These are phyloP conservation scores for Globisporangium takayamanum DNA, from an alignment of 352 stramenopile species.

Conservation along the genomic window DNA sequence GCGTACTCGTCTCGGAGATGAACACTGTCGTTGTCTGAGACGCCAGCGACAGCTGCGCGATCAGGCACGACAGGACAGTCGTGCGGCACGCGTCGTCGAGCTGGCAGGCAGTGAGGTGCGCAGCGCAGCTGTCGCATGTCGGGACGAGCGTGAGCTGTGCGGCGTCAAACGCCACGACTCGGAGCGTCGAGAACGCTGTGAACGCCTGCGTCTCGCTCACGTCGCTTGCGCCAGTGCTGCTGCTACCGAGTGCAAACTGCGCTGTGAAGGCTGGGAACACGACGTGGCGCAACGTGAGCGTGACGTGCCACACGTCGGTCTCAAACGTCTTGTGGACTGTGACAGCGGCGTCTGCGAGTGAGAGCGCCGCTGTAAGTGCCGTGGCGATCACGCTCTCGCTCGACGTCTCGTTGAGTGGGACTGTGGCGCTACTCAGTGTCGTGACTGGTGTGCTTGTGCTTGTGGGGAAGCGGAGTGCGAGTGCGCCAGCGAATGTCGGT, in stretches of 20 bases:
- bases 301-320: conserved; percentile 1
- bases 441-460: no score
- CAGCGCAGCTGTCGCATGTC: conserved; percentile 1
- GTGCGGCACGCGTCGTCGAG: conserved; percentile 5
- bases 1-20: background rate
- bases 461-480: conserved; percentile 8
- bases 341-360: background rate
- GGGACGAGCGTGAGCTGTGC: background rate
- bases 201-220: conserved; percentile 2
- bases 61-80: conserved; percentile 4
- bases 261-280: conserved; percentile 8
- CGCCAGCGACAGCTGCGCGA: background rate
- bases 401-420: background rate
- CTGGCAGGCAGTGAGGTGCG: conserved; percentile 5
- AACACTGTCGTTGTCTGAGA: background rate
- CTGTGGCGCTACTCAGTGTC: background rate
- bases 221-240: background rate
- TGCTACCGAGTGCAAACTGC: conserved; percentile 3
- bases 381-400: background rate
- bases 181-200: background rate
- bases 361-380: background rate
- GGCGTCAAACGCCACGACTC: conserved; percentile 5
- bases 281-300: conserved; percentile 7
- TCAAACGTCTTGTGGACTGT: conserved; percentile 3
- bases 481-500: conserved; percentile 9